A percentile compares a stretch with the other conserved stretches of the same genome.
phyloP scores from a whole-genome alignment of 805 yeast genomes.

The Cyberlindnera euphorbiiphila region DNA sequence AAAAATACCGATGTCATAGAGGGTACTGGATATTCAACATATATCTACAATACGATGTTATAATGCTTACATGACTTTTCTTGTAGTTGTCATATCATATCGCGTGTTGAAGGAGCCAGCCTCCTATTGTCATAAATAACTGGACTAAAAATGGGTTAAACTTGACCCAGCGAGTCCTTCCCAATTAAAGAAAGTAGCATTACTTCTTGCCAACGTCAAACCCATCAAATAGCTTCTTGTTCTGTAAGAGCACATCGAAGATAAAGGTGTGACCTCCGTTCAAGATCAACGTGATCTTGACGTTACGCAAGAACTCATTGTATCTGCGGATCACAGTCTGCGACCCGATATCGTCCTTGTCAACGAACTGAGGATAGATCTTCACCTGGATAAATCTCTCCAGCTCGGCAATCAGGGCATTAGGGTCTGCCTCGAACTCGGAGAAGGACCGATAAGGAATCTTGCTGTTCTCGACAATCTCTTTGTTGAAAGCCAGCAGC shows the following conservation, averaged over 20 bases:
- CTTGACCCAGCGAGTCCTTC: too few species aligned
- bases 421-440: conserved; percentile 37
- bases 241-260: conserved; percentile 50
- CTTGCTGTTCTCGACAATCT: conserved; percentile 23
- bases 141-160: too few species aligned
- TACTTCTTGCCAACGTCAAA: conserved; percentile 23
- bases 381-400: conserved; percentile 36
- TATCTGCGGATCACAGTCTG: conserved; percentile 27
- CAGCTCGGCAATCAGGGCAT: conserved; percentile 36
- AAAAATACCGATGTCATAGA: conserved; percentile 11
- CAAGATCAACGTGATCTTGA: conserved; percentile 40
- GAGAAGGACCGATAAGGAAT: conserved; percentile 30
- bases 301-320: conserved; percentile 37
- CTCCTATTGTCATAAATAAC: not conserved
- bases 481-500: conserved; percentile 32
- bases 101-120: not conserved
- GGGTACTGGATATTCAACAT: conserved; percentile 20
- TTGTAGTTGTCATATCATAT: too few species aligned
- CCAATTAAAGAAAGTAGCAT: too few species aligned
- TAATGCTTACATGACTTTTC: too few species aligned
- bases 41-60: conserved; percentile 14
- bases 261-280: conserved; percentile 60
- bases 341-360: conserved; percentile 16
- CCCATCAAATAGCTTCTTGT: conserved; percentile 43
- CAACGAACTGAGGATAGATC: conserved; percentile 23